Evolutionary conservation across 176 grass and related monocot genomes (phyloP), one percentile per base, ranked within the genome.

Genomic region (Tuctoria greenei): DNA sequence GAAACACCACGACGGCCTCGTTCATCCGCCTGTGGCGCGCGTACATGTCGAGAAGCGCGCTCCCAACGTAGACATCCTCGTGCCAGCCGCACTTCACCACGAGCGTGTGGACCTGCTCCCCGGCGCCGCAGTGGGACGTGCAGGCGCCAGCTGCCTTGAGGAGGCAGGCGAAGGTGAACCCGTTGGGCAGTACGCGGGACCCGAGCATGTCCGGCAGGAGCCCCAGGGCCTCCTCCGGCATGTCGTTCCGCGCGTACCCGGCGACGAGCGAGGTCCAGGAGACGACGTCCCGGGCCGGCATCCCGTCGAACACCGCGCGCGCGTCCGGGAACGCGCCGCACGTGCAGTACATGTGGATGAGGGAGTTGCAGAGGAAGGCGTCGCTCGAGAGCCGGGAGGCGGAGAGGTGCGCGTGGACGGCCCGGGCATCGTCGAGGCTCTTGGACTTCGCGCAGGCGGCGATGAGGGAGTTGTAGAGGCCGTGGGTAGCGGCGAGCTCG

Each of bases 31-130:
- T 50, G 10, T 44, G 76, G 42, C 90, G 87, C 0, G 81, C 81
- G 4, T 93, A 93, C 90, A 89, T 93, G 78, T 89, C 87, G 11
- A 93, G 67, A n/a, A 93, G 79, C 4, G 90, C 77, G 13, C 87
- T 93, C 40, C 90, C 87, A 3, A 89, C 90, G 21, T 89, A 89
- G 18, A 87, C 90, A 15, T 93, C 84, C 23, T 40, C 70, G 15
- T 81, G 60, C 56, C 87, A 93, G 28, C 68, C 74, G 34, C 20
- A 79, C 87, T 87, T 93, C 6, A 93, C 65, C 0, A 69, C 46
- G 8, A 89, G 17, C 2, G 77, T 69, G 40, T 93, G 90, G 60
- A 93, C 35, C 69, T 93, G 81, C 38, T 56, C 59, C 11, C 90
- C 80, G 1, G 36, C 43, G 44, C 16, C 50, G 2, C 8, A 10